Conservation (phyloP, 1,284 basidiomycete genomes). For the Malassezia dermatis region DNA sequence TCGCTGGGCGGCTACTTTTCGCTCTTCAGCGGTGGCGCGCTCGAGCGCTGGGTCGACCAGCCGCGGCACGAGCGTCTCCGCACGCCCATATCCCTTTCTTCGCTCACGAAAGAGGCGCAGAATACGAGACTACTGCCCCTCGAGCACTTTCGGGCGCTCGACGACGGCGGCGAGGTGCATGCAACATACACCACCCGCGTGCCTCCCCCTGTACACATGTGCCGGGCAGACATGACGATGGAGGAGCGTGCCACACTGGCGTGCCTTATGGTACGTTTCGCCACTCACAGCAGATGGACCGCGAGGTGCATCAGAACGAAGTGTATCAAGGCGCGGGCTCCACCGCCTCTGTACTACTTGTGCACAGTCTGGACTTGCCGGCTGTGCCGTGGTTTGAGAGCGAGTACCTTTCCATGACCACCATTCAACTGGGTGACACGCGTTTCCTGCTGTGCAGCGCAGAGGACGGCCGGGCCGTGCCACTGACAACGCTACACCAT, state of each 20-base stretch:
- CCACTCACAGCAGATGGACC: slow-evolving; percentile 22
- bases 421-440: slow-evolving; percentile 81
- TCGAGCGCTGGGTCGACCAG: slow-evolving; percentile 37
- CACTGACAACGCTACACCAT: slow-evolving; percentile 64
- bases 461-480: slow-evolving; percentile 60
- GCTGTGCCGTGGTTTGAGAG: slow-evolving; percentile 51
- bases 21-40: slow-evolving; percentile 33
- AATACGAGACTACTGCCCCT: background rate
- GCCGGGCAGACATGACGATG: slow-evolving; percentile 28
- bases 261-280: slow-evolving; percentile 24
- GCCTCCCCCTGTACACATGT: slow-evolving; percentile 25
- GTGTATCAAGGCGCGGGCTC: slow-evolving; percentile 56
- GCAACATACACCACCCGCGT: slow-evolving; percentile 20
- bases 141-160: slow-evolving; percentile 3
- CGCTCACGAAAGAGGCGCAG: background rate
- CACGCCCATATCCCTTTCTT: background rate
- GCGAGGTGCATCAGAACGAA: slow-evolving; percentile 32
- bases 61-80: slow-evolving; percentile 13
- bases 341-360: slow-evolving; percentile 75
- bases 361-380: slow-evolving; percentile 70
- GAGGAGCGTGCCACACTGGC: slow-evolving; percentile 42
- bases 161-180: background rate
- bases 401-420: slow-evolving; percentile 52
- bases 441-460: slow-evolving; percentile 71
- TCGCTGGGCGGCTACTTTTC: slow-evolving; percentile 43